These are phyloP conservation scores for Tylopilus balloui DNA, from an alignment of 768 basidiomycete species.

Conservation along the genomic window DNA sequence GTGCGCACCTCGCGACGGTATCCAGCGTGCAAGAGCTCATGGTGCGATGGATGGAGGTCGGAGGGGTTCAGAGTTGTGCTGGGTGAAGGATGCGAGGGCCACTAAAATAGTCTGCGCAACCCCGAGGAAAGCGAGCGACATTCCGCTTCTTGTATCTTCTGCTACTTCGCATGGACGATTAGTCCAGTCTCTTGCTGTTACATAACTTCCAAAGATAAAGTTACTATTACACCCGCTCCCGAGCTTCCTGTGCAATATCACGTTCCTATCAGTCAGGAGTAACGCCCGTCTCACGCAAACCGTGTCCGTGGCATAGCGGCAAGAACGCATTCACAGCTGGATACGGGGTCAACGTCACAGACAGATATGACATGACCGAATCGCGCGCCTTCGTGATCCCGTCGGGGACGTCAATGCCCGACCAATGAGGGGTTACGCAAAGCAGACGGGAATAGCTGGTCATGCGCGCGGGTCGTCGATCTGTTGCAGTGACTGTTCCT, in stretches of 20 bases:
- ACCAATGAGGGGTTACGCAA: neutral
- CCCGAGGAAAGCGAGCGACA: conserved; percentile 17
- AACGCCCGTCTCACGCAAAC: neutral
- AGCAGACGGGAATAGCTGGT: neutral
- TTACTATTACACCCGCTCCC: conserved; percentile 19
- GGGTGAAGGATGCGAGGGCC: neutral
- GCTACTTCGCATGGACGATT: conserved; percentile 13
- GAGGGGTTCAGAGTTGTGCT: conserved; percentile 1
- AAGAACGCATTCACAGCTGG: neutral
- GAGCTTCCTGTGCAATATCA: conserved; percentile 15
- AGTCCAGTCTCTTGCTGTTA: conserved; percentile 15
- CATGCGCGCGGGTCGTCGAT: conserved; percentile 9
- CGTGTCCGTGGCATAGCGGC: neutral
- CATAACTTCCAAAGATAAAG: conserved; percentile 25
- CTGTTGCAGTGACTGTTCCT: conserved; percentile 21
- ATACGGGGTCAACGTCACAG: neutral
- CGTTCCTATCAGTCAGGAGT: conserved; percentile 10
- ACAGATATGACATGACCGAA: neutral
- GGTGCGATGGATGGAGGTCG: neutral
- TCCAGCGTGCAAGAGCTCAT: neutral
- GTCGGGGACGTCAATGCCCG: neutral
- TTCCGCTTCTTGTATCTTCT: conserved; percentile 21
- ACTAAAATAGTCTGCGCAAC: conserved; percentile 14
- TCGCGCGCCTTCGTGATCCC: neutral
- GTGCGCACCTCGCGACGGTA: conserved; percentile 4